Evolutionary conservation across 805 yeast genomes (phyloP).

Genomic region (Torulaspora indica): DNA sequence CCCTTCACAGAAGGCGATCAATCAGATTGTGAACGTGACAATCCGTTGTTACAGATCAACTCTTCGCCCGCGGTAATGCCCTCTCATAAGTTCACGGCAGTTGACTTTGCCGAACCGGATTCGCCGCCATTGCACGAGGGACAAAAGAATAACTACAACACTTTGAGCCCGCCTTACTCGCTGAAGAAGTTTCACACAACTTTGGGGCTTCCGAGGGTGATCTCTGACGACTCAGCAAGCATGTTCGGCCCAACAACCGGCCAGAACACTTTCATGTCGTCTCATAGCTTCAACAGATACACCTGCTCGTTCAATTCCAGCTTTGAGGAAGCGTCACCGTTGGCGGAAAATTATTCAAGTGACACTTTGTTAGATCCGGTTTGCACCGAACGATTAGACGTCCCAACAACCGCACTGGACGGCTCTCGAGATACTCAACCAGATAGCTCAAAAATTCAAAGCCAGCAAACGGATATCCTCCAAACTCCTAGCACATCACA

Average conservation of each 20-base stretch:
- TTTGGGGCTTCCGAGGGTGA: slow-evolving; percentile 14
- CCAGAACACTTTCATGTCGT: slow-evolving; percentile 18
- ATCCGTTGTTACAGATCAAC: slow-evolving; percentile 6
- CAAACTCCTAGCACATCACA: slow-evolving; percentile 26
- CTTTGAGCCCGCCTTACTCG: slow-evolving; percentile 16
- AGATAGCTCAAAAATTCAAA: slow-evolving; percentile 4
- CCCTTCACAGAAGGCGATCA: neutral
- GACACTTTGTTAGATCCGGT: slow-evolving; percentile 11
- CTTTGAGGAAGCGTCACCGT: slow-evolving; percentile 33
- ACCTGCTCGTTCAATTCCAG: slow-evolving; percentile 36
- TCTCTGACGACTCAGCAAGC: neutral
- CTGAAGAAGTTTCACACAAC: slow-evolving; percentile 20
- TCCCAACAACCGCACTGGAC: neutral
- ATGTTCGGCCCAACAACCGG: slow-evolving; percentile 5
- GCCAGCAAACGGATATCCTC: slow-evolving; percentile 13
- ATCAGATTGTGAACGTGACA: slow-evolving; percentile 13
- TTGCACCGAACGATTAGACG: slow-evolving; percentile 2
- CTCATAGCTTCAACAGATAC: slow-evolving; percentile 28
- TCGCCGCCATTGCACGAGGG: neutral
- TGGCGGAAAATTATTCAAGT: slow-evolving; percentile 4
- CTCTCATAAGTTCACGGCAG: slow-evolving; percentile 6
- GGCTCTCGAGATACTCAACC: neutral
- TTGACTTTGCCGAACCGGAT: slow-evolving; percentile 4
- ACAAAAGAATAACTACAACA: slow-evolving; percentile 1
- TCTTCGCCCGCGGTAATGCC: slow-evolving; percentile 14